Evolutionary conservation across 1,284 basidiomycete genomes (phyloP).

Genomic region (Porogramme epimiltina): DNA sequence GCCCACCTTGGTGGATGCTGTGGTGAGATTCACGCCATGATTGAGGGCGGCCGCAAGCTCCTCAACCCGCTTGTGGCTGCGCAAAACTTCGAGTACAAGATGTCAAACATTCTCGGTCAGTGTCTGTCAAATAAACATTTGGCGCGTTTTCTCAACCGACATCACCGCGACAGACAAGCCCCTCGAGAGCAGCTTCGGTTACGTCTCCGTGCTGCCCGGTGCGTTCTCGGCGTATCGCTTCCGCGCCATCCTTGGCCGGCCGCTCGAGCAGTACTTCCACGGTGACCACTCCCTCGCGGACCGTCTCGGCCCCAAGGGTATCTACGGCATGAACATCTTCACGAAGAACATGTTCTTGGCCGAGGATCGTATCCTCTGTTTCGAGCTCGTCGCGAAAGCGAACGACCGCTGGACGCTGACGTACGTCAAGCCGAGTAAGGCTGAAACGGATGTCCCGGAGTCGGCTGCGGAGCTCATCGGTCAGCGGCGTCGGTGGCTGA

Average conservation of each 20-base stretch:
- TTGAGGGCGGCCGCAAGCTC: conserved; percentile 88
- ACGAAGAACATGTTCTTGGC: conserved; percentile 96
- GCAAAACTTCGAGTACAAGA: conserved; percentile 99
- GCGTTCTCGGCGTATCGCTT: conserved; percentile 96
- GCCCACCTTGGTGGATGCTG: conserved; percentile 78
- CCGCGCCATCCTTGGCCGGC: conserved; percentile 89
- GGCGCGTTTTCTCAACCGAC: conserved; percentile 1
- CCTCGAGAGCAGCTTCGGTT: conserved; percentile 93
- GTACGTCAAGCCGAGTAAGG: conserved; percentile 95
- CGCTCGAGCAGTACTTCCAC: conserved; percentile 97
- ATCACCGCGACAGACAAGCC: conserved; percentile 70
- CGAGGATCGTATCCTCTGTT: conserved; percentile 95
- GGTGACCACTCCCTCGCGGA: conserved; percentile 96
- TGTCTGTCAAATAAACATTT: neutral
- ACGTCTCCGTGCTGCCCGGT: conserved; percentile 93
- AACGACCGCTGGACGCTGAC: conserved; percentile 87
- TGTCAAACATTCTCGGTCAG: conserved; percentile 90
- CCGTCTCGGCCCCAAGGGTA: conserved; percentile 90
- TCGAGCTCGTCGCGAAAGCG: conserved; percentile 93
- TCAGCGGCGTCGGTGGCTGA: conserved; percentile 94
- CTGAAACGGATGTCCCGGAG: conserved; percentile 95
- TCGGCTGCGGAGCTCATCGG: conserved; percentile 90
- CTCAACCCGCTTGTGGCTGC: conserved; percentile 93
- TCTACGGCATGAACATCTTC: conserved; percentile 98
- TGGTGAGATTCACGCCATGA: conserved; percentile 95